Evolutionary conservation across 2,329 filamentous ascomycete species (phyloP).

Genomic region (Apiospora malaysiana): DNA sequence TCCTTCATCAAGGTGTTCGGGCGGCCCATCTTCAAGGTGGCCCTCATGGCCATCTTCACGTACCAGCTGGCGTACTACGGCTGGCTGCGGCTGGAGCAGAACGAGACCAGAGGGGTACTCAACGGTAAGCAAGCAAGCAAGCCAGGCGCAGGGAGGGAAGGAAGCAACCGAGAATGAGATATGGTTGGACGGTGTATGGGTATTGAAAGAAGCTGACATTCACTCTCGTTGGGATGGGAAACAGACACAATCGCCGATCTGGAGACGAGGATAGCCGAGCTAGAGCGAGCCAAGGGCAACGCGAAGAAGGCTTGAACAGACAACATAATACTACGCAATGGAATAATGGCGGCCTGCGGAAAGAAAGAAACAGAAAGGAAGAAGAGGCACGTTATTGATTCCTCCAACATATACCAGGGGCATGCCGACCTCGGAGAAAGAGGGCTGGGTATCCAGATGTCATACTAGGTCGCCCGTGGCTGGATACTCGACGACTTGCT

Average conservation of each 20-base stretch:
- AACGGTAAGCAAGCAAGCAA: constrained; percentile 50
- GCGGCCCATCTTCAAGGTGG: constrained; percentile 74
- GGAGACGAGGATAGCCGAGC: constrained; percentile 21
- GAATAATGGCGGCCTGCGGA: background rate
- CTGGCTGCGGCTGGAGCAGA: constrained; percentile 76
- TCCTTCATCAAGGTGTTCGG: constrained; percentile 79
- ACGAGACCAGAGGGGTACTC: constrained; percentile 68
- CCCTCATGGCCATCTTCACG: constrained; percentile 76
- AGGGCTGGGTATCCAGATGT: background rate
- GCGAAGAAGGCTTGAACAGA: background rate
- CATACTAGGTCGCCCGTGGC: background rate
- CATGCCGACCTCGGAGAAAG: background rate
- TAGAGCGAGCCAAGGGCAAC: constrained; percentile 19
- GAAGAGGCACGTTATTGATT: background rate
- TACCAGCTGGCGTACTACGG: constrained; percentile 79
- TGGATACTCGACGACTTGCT: background rate
- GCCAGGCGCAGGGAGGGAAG: too few species aligned
- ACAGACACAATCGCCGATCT: constrained; percentile 24
- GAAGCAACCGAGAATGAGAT: too few species aligned
- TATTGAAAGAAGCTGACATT: background rate
- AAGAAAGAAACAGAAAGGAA: background rate
- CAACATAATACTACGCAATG: background rate
- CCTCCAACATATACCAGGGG: background rate
- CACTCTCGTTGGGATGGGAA: background rate
- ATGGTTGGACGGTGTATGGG: too few species aligned